Evolutionary conservation across 768 basidiomycete genomes (phyloP), one percentile per base, ranked within the genome.

Genomic region (Boletus reticulatus): DNA sequence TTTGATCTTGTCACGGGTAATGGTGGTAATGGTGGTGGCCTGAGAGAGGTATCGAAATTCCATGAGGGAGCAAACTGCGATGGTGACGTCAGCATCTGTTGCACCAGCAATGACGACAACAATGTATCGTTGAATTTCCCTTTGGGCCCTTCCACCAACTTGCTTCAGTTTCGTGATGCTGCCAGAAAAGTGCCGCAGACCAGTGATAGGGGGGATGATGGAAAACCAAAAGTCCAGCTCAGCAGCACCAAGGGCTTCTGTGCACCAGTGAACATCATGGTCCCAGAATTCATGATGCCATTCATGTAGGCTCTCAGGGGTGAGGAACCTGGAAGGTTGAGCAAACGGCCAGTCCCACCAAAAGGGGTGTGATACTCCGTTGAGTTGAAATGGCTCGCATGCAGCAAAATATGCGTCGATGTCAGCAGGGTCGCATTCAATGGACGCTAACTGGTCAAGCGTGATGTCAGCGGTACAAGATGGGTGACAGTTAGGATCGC

Each of bases 41-140:
- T 80, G 78, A 0, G 67, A 66, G 2, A 67, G 57, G 49, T 74
- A 77, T 4, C 60, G 59, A 48, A 79, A 76, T 42, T 79, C 73
- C 41, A 74, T 59, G 3, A 78, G 66, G 1, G n/a, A n/a, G n/a
- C n/a, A n/a, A n/a, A n/a, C n/a, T n/a, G n/a, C n/a, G n/a, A n/a
- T n/a, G n/a, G n/a, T n/a, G n/a, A n/a, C n/a, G n/a, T n/a, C n/a
- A n/a, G n/a, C n/a, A n/a, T n/a, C n/a, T n/a, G n/a, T n/a, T n/a
- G n/a, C n/a, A n/a, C n/a, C n/a, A n/a, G n/a, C n/a, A n/a, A n/a
- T n/a, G n/a, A n/a, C n/a, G n/a, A n/a, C n/a, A n/a, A n/a, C n/a
- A n/a, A n/a, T n/a, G n/a, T n/a, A n/a, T n/a, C n/a, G n/a, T n/a
- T n/a, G n/a, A n/a, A n/a, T n/a, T n/a, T n/a, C n/a, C 24, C 24